Evolutionary conservation across 2,329 filamentous ascomycete species (phyloP), one percentile per base, ranked within the genome.

Genomic region (Drechslerella stenobrocha): DNA sequence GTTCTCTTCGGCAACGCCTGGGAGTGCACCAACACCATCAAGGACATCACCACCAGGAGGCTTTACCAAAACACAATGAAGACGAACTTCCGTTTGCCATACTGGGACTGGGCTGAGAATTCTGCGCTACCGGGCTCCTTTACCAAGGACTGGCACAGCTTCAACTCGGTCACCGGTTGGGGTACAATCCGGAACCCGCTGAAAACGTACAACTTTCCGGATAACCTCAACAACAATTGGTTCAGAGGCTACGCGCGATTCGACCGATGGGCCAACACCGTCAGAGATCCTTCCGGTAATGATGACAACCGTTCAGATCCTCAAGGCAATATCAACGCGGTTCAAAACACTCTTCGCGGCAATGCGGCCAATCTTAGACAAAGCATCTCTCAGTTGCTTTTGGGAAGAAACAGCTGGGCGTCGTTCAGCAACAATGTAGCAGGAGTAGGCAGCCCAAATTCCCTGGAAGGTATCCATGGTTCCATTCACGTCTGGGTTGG

Each of bases 381-480:
- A 32, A 35, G 42, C 11, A 24, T 53, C 2, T 22, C 42, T 18
- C 18, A 52, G 2, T 22, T 65, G 2, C 8, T 65, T 3, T 13
- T 48, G 4, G 9, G 23, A 1, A 20, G 30, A 5, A 45, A 42
- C 6, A 9, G 15, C 1, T 67, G 63, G 63, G 23, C 15, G 3
- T 5, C 34, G 6, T 67, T 67, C 45, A 67, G 63, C 23, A 67
- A 67, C 35, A 30, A 46, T 26, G 51, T 32, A 8, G 42, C 42
- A 6, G 32, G 8, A 13, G 34, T n/a, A 5, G n/a, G 18, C 40
- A 42, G 45, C 5, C 22, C 24, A 51, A 86, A 89, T 74, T 88
- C 85, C 8, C 76, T 87, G 34, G 85, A 87, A 74, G 81, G 82
- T 0, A 76, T 87, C 2, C 85, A 87, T 71, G 84, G 87, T 73